phyloP scores from a whole-genome alignment of 257 asterid genomes.

The Rubia yunnanensis region DNA sequence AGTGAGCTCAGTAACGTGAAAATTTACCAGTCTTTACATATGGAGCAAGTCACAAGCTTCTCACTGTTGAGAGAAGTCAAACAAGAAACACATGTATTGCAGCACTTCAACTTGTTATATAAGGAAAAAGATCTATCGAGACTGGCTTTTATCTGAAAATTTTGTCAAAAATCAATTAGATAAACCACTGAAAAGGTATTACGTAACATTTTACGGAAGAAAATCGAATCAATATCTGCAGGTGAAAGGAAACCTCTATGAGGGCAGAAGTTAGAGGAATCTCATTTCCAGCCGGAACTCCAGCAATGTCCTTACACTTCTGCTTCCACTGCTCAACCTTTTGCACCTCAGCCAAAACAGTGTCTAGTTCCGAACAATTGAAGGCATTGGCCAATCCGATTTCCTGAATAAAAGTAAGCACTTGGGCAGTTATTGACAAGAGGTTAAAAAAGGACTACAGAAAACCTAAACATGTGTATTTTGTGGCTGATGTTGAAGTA shows the following conservation, averaged over 20 bases:
- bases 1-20: slow-evolving; percentile 1
- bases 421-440: neutral
- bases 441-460: neutral
- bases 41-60: slow-evolving; percentile 44
- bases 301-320: slow-evolving; percentile 38
- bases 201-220: neutral
- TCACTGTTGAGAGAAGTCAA: slow-evolving; percentile 27
- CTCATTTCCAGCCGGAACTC: slow-evolving; percentile 35
- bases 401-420: slow-evolving; percentile 36
- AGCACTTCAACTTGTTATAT: slow-evolving; percentile 24
- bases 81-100: slow-evolving; percentile 38
- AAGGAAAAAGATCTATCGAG: slow-evolving; percentile 52
- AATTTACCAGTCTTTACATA: slow-evolving; percentile 61
- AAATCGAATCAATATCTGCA: slow-evolving; percentile 10
- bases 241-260: slow-evolving; percentile 36
- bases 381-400: slow-evolving; percentile 56
- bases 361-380: slow-evolving; percentile 61
- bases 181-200: slow-evolving; percentile 9
- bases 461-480: too few relatives aligned
- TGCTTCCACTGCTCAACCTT: slow-evolving; percentile 56
- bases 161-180: slow-evolving; percentile 6
- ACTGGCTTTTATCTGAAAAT: slow-evolving; percentile 42
- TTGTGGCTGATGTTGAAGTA: neutral
- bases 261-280: slow-evolving; percentile 36
- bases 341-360: slow-evolving; percentile 49